These are phyloP conservation scores for Gloeophyllum trabeum DNA, from an alignment of 768 basidiomycete species.

Conservation along the genomic window DNA sequence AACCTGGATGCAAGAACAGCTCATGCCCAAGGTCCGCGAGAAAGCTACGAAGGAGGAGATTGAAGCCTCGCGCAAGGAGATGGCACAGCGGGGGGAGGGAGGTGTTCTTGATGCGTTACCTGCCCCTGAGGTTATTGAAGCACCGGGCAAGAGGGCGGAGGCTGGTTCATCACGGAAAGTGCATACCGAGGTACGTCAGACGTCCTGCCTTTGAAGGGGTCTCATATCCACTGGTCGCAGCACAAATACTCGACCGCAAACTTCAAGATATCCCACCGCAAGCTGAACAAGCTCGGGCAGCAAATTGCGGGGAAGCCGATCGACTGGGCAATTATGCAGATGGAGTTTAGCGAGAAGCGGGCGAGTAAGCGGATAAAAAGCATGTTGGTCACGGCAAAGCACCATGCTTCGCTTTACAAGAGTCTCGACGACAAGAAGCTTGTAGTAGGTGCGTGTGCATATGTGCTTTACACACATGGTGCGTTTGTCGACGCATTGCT, in stretches of 20 bases:
- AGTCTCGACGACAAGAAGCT: slow-evolving; percentile 60
- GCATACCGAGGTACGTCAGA: slow-evolving; percentile 13
- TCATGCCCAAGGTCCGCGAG: slow-evolving; percentile 36
- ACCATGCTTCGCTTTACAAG: slow-evolving; percentile 75
- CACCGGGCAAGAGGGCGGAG: not conserved
- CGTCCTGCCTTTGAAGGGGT: slow-evolving; percentile 5
- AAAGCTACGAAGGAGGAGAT: slow-evolving; percentile 31
- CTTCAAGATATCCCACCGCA: slow-evolving; percentile 91
- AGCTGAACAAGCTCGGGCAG: slow-evolving; percentile 78
- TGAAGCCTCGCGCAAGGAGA: slow-evolving; percentile 13
- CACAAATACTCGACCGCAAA: slow-evolving; percentile 89
- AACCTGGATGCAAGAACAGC: slow-evolving; percentile 51
- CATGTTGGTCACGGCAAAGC: slow-evolving; percentile 78
- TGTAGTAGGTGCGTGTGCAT: slow-evolving; percentile 74
- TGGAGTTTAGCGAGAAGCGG: slow-evolving; percentile 93
- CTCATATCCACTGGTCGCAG: slow-evolving; percentile 24
- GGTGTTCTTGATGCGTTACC: slow-evolving; percentile 18
- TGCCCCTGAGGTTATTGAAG: slow-evolving; percentile 6
- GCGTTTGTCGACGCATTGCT: no score
- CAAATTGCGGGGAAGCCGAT: slow-evolving; percentile 89
- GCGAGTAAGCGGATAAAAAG: slow-evolving; percentile 79
- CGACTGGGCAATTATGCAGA: slow-evolving; percentile 91
- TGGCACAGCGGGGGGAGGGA: no score
- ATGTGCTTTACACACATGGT: slow-evolving; percentile 4
- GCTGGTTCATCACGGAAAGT: slow-evolving; percentile 9